Percentiles rank a stretch among this genome's conserved stretches.
Evolutionary conservation across 2,329 filamentous ascomycete species (phyloP).

Genomic region (Tolypocladium nubicola): DNA sequence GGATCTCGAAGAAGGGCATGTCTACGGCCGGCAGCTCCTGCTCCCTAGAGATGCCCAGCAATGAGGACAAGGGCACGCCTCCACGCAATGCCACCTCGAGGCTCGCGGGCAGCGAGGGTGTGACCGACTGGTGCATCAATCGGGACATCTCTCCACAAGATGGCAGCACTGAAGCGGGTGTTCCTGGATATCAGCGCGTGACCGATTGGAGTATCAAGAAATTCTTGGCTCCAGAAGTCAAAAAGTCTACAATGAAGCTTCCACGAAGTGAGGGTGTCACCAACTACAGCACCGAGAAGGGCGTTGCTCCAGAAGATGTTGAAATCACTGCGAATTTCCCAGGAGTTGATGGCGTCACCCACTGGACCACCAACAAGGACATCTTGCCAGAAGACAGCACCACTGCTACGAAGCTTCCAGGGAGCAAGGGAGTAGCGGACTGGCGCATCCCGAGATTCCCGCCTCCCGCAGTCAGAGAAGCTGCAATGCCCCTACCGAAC

Average conservation of each 20-base stretch:
- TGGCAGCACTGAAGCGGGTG: neutral
- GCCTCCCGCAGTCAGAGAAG: neutral
- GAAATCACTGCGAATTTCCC: neutral
- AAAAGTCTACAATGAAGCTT: neutral
- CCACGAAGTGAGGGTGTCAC: neutral
- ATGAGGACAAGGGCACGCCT: neutral
- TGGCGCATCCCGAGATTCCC: neutral
- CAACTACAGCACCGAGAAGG: neutral
- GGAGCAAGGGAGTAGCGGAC: conserved; percentile 5
- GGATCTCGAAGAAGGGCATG: neutral
- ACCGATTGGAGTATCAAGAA: neutral
- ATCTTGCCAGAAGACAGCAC: neutral
- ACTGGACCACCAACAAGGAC: neutral
- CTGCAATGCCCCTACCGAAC: neutral
- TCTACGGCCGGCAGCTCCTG: neutral
- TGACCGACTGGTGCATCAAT: neutral
- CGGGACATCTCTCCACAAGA: neutral
- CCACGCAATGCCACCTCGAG: neutral
- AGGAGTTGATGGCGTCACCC: neutral
- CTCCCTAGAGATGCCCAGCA: neutral
- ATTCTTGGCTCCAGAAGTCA: neutral
- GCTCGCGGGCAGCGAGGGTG: neutral
- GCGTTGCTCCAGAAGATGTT: neutral
- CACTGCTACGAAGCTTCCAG: conserved; percentile 1
- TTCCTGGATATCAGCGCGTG: neutral